Conservation (phyloP, 139 green algal species). For the Volvox reticuliferus region DNA sequence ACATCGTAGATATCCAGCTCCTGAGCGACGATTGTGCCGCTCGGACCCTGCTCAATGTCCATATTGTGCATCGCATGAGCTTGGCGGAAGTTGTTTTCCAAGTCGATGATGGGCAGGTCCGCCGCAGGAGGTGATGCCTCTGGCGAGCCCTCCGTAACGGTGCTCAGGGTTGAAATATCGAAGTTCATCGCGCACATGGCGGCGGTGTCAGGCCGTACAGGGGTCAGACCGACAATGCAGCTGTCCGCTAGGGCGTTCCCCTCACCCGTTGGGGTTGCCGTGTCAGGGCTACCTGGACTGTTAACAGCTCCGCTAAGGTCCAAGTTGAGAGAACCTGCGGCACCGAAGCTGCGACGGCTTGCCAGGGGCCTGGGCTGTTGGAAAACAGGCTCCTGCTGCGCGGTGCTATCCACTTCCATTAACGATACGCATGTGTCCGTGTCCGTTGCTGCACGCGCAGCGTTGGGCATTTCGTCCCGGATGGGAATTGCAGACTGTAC, state of each 20-base stretch:
- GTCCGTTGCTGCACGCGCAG: neutral
- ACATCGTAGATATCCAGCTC: neutral
- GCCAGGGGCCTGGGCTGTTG: neutral
- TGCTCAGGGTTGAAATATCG: neutral
- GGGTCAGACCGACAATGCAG: constrained; percentile 21
- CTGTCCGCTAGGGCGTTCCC: neutral
- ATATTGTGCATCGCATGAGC: neutral
- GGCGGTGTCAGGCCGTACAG: neutral
- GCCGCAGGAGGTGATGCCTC: neutral
- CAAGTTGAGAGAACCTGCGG: neutral
- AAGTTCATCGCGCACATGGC: neutral
- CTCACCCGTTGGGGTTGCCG: neutral
- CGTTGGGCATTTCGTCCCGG: neutral
- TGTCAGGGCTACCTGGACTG: neutral
- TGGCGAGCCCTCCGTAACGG: neutral
- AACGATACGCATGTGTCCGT: neutral
- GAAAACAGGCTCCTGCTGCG: neutral
- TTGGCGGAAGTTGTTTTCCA: neutral
- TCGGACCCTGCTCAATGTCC: neutral
- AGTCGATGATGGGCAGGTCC: neutral
- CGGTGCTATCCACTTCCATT: constrained; percentile 12
- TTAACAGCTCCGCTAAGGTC: neutral
- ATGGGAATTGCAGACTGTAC: neutral
- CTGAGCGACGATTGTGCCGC: neutral
- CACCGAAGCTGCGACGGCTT: neutral